A percentile compares a stretch with the other conserved stretches of the same genome.
Evolutionary conservation across 768 basidiomycete genomes (phyloP).

Genomic region (Tricholomella constricta): DNA sequence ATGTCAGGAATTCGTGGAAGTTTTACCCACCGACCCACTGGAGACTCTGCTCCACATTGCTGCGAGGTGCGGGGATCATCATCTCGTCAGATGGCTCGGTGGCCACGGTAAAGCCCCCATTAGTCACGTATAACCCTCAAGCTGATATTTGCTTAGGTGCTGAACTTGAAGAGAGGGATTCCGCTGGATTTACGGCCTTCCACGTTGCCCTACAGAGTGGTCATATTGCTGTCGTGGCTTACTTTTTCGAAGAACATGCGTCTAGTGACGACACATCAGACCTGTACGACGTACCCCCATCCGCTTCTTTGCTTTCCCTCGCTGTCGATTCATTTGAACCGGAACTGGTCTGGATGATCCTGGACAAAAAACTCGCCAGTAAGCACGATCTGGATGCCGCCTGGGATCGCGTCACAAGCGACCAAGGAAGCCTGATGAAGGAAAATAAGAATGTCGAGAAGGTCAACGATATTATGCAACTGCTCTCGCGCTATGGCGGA

Average conservation of each 20-base stretch:
- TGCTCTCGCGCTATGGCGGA: slow-evolving; percentile 53
- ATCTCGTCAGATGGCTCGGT: slow-evolving; percentile 69
- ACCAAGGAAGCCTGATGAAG: slow-evolving; percentile 24
- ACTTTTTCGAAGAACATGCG: slow-evolving; percentile 64
- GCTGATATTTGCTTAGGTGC: slow-evolving; percentile 50
- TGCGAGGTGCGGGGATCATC: slow-evolving; percentile 52
- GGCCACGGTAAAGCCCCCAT: slow-evolving; percentile 56
- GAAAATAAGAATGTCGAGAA: slow-evolving; percentile 34
- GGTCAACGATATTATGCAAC: slow-evolving; percentile 50
- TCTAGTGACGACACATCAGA: slow-evolving; percentile 53
- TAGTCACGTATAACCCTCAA: slow-evolving; percentile 14
- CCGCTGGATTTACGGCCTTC: slow-evolving; percentile 58
- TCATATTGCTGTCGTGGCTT: slow-evolving; percentile 50
- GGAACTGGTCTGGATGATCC: slow-evolving; percentile 63
- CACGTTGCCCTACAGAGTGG: slow-evolving; percentile 63
- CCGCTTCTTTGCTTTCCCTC: slow-evolving; percentile 51
- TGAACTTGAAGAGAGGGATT: slow-evolving; percentile 71
- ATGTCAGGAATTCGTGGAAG: slow-evolving; percentile 51
- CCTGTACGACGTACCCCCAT: slow-evolving; percentile 48
- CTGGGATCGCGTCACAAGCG: slow-evolving; percentile 51
- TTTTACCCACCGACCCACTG: slow-evolving; percentile 49
- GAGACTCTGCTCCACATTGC: slow-evolving; percentile 77
- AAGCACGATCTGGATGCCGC: slow-evolving; percentile 49
- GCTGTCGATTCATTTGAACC: slow-evolving; percentile 64
- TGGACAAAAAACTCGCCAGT: slow-evolving; percentile 57